These are phyloP conservation scores for Mortierella sp. DNA, from an alignment of 371 early-diverging fungal genomes.

Conservation along the genomic window DNA sequence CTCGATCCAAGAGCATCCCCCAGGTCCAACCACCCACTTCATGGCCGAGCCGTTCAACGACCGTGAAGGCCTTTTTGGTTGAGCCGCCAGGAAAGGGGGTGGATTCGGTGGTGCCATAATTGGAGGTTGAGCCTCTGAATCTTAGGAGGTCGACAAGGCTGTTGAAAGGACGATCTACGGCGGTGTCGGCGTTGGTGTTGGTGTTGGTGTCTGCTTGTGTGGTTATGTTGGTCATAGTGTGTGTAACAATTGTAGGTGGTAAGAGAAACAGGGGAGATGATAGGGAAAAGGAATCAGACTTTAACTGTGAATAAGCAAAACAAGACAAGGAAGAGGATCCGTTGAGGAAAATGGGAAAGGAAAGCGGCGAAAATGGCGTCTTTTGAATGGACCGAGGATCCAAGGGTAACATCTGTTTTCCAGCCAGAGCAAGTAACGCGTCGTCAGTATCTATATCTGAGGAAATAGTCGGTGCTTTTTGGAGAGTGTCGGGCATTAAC, in stretches of 20 bases:
- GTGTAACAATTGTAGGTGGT: background rate
- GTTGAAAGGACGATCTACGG: background rate
- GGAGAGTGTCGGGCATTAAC: background rate
- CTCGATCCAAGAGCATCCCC: slow-evolving; percentile 74
- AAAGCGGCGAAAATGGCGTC: background rate
- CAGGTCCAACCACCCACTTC: slow-evolving; percentile 74
- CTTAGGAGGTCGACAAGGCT: slow-evolving; percentile 64
- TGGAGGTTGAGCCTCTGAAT: background rate
- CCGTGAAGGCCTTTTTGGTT: slow-evolving; percentile 65
- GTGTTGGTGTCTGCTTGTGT: slow-evolving; percentile 2
- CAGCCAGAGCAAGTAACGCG: slow-evolving; percentile 24
- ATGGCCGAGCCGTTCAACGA: slow-evolving; percentile 77
- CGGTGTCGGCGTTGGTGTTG: slow-evolving; percentile 21
- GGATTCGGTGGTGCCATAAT: background rate
- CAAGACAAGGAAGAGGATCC: background rate
- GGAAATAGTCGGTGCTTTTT: slow-evolving; percentile 23
- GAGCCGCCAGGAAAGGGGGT: background rate
- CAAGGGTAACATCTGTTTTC: slow-evolving; percentile 45
- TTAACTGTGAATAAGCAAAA: background rate
- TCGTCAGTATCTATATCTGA: slow-evolving; percentile 8
- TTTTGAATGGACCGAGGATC: slow-evolving; percentile 32
- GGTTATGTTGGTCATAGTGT: background rate
- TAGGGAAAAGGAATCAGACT: background rate
- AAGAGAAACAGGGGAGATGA: background rate
- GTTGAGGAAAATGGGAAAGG: background rate